These are phyloP conservation scores for Epichloe coenophiala DNA, from an alignment of 2,329 filamentous ascomycete genomes.

Conservation along the genomic window DNA sequence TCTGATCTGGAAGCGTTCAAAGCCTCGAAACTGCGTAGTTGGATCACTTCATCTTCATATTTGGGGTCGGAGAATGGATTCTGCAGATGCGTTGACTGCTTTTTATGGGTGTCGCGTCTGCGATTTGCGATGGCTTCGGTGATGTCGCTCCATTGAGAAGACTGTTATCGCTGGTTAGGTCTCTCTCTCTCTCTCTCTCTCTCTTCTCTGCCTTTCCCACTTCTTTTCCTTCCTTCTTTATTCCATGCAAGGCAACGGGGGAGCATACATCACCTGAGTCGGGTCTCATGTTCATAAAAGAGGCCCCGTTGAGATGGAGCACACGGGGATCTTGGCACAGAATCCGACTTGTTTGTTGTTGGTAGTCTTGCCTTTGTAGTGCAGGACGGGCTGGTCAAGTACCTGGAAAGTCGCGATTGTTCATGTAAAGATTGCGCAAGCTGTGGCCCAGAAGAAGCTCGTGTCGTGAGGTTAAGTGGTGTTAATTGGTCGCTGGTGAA, in stretches of 20 bases:
- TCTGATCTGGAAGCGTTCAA: not conserved
- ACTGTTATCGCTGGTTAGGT: not conserved
- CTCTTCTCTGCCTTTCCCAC: too few relatives aligned
- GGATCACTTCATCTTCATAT: conserved; percentile 2
- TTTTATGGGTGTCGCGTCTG: not conserved
- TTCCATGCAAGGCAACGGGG: too few relatives aligned
- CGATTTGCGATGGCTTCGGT: not conserved
- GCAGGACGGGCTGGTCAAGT: not conserved
- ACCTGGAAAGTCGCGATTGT: not conserved
- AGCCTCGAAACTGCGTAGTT: conserved; percentile 1
- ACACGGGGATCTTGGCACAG: too few relatives aligned
- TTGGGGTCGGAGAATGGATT: conserved; percentile 5
- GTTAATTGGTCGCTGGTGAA: not conserved
- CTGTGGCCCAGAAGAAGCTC: not conserved
- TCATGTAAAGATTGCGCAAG: not conserved
- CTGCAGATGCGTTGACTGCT: not conserved
- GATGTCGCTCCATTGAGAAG: conserved; percentile 3
- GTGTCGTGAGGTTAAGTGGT: not conserved
- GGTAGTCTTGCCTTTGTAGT: not conserved
- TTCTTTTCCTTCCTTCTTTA: not conserved
- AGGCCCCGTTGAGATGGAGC: not conserved
- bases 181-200: not conserved
- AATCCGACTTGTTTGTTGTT: too few relatives aligned
- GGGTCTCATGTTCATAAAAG: not conserved
- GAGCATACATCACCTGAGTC: conserved; percentile 1